Evolutionary conservation across 331 rosid species (phyloP).

Genomic region (Rhamnella rubrinervis): DNA sequence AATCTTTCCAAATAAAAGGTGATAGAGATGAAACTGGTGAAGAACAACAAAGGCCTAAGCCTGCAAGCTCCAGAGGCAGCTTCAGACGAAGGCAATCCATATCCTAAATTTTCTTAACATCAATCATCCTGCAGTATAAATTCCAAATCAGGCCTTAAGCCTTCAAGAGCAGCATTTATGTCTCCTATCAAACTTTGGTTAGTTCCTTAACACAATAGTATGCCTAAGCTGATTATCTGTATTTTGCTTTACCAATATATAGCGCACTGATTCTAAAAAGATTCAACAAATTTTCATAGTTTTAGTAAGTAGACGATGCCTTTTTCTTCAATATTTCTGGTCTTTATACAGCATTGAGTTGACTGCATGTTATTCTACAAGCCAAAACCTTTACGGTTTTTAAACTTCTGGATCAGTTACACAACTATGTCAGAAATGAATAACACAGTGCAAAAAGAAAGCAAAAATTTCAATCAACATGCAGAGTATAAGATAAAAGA

Average conservation of each 20-base stretch:
- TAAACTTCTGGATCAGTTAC: no score
- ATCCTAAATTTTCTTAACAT: constrained; percentile 37
- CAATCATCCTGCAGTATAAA: constrained; percentile 17
- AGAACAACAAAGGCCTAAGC: constrained; percentile 34
- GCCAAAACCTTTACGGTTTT: neutral
- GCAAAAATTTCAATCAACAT: neutral
- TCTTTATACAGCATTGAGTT: neutral
- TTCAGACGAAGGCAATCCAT: constrained; percentile 49
- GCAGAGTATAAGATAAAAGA: neutral
- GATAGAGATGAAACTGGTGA: constrained; percentile 50
- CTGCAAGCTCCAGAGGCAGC: constrained; percentile 26
- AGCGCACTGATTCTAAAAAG: neutral
- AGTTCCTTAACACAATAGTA: neutral
- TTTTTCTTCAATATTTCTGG: neutral
- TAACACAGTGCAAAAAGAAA: neutral
- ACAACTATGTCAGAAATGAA: neutral
- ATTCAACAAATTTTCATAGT: neutral
- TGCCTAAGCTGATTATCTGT: neutral
- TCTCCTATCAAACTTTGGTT: neutral
- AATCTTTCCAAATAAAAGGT: constrained; percentile 58
- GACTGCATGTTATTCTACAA: neutral
- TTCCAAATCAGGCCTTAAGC: constrained; percentile 5
- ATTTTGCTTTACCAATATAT: neutral
- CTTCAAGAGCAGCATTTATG: neutral
- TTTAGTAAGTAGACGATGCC: neutral